A percentile compares a stretch with the other conserved stretches of the same genome.
These are phyloP conservation scores for Saccharata proteae DNA, from an alignment of 2,329 filamentous ascomycete genomes.

Conservation along the genomic window DNA sequence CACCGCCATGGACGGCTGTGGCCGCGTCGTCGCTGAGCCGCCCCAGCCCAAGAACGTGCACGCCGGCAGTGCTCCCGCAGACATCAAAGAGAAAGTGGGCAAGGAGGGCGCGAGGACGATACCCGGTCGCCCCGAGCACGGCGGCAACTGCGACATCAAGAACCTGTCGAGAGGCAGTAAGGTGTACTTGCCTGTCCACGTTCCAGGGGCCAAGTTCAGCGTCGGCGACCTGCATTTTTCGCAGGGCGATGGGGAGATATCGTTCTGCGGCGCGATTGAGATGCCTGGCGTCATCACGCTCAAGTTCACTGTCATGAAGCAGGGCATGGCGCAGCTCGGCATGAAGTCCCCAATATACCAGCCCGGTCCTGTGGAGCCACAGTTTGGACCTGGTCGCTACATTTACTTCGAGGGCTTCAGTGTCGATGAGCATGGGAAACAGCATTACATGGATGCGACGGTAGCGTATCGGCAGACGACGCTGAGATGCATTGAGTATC, in stretches of 20 bases:
- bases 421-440: slow-evolving; percentile 77
- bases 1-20: slow-evolving; percentile 49
- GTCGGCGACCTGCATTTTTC: slow-evolving; percentile 84
- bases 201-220: slow-evolving; percentile 75
- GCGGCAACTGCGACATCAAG: slow-evolving; percentile 88
- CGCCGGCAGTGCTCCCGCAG: slow-evolving; percentile 50
- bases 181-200: slow-evolving; percentile 79
- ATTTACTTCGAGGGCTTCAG: slow-evolving; percentile 85
- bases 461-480: slow-evolving; percentile 77
- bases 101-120: slow-evolving; percentile 75
- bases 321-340: slow-evolving; percentile 59
- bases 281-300: slow-evolving; percentile 88
- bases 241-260: slow-evolving; percentile 84
- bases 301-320: slow-evolving; percentile 79
- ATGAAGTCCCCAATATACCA: slow-evolving; percentile 79
- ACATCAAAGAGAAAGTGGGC: slow-evolving; percentile 54
- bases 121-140: slow-evolving; percentile 72
- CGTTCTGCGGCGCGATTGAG: slow-evolving; percentile 66
- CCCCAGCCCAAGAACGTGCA: slow-evolving; percentile 63
- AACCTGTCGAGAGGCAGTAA: slow-evolving; percentile 69
- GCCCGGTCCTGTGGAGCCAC: slow-evolving; percentile 76
- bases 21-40: slow-evolving; percentile 63
- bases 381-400: slow-evolving; percentile 70
- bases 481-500: slow-evolving; percentile 66
- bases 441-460: slow-evolving; percentile 78